Evolutionary conservation across 2,329 filamentous ascomycete genomes (phyloP), one percentile per base, ranked within the genome.

Genomic region (Talaromyces sp.): DNA sequence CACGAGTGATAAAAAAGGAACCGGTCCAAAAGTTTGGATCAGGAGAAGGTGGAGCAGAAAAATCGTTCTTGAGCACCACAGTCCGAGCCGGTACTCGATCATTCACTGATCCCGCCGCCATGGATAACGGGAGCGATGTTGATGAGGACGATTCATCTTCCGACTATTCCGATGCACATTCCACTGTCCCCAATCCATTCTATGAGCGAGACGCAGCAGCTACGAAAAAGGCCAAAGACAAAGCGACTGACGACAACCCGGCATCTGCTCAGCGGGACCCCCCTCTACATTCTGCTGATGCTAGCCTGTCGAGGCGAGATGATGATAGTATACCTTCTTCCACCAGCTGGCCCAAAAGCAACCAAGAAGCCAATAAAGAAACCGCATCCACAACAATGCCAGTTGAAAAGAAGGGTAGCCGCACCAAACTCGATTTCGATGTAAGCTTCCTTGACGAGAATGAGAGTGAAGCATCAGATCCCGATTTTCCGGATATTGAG

Each of bases 171-270:
- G 52, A 46, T 37, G 31, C 46, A 10, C 19, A 43, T 45, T 65
- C 64, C 5, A 58, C 57, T 13, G 65, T 72, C 7, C 65, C 65
- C 2, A 71, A 72, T 59, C 70, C 70, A 6, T 72, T 72, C 53
- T 70, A 67, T 51, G 64, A 71, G 36, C 60, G 65, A 13, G 68
- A 69, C 52, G 25, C 7, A 3, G 21, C 25, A 15, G 45, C 21
- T 2, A 21, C 25, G 5, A 33, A 41, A 11, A 46, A 40, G 22
- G 35, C 21, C 13, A 61, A 45, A n/a, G 28, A 21, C 8, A 56
- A 60, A 22, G 36, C 56, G 3, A 40, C 36, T 17, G 11, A 19
- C 3, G n/a, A 46, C 9, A 19, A 13, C 8, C 39, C 19, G 21
- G 6, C 11, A 25, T 59, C 43, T 53, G 25, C 22, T 31, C 43